phyloP scores from a whole-genome alignment of 2,329 filamentous ascomycete genomes.

The Drechmeria coniospora region DNA sequence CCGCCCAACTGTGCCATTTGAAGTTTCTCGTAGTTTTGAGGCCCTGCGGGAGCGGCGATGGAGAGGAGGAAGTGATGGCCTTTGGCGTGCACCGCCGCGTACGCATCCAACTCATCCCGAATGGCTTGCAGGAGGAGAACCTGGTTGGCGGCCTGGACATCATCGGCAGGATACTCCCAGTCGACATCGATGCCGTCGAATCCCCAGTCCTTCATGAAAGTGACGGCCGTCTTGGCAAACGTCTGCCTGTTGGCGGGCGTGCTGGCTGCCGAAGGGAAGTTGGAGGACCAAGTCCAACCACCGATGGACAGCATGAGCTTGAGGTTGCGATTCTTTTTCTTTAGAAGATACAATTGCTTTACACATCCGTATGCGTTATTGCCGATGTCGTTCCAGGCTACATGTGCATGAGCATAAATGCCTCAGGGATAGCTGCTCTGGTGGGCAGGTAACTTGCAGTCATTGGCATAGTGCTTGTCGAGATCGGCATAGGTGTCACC shows the following conservation, averaged over 20 bases:
- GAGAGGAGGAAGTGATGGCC: conserved; percentile 34
- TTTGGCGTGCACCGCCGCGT: conserved; percentile 22
- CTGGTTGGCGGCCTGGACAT: conserved; percentile 23
- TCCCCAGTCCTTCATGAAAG: conserved; percentile 58
- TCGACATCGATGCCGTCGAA: conserved; percentile 32
- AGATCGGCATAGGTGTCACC: conserved; percentile 55
- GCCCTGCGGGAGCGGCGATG: conserved; percentile 32
- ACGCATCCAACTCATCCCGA: conserved; percentile 28
- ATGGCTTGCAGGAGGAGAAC: conserved; percentile 24
- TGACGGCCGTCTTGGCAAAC: conserved; percentile 56
- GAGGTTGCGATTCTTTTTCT: background rate
- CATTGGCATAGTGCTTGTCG: conserved; percentile 56
- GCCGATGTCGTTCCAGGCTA: conserved; percentile 43
- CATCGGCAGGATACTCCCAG: conserved; percentile 21
- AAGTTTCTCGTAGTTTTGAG: conserved; percentile 29
- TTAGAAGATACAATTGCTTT: background rate
- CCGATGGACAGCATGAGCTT: background rate
- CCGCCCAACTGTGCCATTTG: conserved; percentile 28
- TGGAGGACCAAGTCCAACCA: conserved; percentile 17
- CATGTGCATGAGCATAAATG: background rate
- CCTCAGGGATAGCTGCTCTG: conserved; percentile 1
- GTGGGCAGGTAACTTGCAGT: conserved; percentile 29
- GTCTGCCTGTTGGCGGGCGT: conserved; percentile 38
- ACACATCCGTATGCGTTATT: conserved; percentile 55
- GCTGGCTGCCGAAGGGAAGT: conserved; percentile 51